These are phyloP conservation scores for Piloderma croceum DNA, from an alignment of 768 basidiomycete genomes.

Conservation along the genomic window DNA sequence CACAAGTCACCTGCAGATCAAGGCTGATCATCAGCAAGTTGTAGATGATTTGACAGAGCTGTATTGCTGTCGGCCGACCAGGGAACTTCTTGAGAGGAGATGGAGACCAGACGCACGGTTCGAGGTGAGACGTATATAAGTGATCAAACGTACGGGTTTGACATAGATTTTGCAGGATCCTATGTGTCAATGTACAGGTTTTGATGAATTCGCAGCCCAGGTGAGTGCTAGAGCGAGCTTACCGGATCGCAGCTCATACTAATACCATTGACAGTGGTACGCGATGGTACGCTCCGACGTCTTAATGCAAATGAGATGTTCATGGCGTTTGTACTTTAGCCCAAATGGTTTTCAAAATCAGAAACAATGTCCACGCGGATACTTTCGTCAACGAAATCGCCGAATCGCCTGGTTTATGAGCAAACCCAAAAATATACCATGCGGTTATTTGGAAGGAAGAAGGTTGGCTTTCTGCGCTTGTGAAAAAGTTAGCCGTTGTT, in stretches of 20 bases:
- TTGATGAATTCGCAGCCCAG: slow-evolving; percentile 47
- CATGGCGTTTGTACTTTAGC: slow-evolving; percentile 30
- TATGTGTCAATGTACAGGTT: slow-evolving; percentile 43
- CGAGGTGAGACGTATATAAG: slow-evolving; percentile 35
- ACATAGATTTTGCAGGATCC: too few species aligned
- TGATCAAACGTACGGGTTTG: too few species aligned
- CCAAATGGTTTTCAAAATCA: slow-evolving; percentile 49
- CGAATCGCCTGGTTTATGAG: slow-evolving; percentile 55
- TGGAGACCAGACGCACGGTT: slow-evolving; percentile 52
- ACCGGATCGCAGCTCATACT: not conserved
- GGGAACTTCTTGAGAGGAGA: slow-evolving; percentile 46
- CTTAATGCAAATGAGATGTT: not conserved
- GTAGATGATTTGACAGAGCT: slow-evolving; percentile 55
- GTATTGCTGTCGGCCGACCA: slow-evolving; percentile 48
- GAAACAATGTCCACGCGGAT: slow-evolving; percentile 46
- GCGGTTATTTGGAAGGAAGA: slow-evolving; percentile 47
- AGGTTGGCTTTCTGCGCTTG: slow-evolving; percentile 28
- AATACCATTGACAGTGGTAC: slow-evolving; percentile 37
- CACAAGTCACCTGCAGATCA: slow-evolving; percentile 10
- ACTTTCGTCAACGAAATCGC: slow-evolving; percentile 51
- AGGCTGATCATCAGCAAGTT: slow-evolving; percentile 42
- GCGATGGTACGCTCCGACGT: slow-evolving; percentile 36
- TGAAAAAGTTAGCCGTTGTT: not conserved
- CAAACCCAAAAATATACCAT: slow-evolving; percentile 59
- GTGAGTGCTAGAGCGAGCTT: slow-evolving; percentile 28